Evolutionary conservation across 768 basidiomycete species (phyloP).

Genomic region (Kwoniella botswanensis): DNA sequence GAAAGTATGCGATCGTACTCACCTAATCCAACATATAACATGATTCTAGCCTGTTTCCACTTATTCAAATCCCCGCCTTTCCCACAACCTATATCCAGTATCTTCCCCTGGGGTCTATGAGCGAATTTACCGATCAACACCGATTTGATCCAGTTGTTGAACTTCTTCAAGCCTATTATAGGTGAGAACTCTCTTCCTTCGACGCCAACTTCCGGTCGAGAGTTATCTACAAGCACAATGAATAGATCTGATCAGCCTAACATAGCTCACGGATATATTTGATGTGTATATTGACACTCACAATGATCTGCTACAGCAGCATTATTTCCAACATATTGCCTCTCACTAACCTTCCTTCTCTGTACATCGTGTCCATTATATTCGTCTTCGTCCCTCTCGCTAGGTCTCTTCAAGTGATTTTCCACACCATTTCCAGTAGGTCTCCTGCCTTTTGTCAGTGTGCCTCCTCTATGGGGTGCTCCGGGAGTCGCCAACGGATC

Average conservation of each 20-base stretch:
- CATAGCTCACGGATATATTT: too few relatives aligned
- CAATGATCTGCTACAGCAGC: slow-evolving; percentile 50
- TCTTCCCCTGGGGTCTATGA: slow-evolving; percentile 74
- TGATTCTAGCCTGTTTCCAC: slow-evolving; percentile 85
- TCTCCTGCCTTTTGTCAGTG: slow-evolving; percentile 8
- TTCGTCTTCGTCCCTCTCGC: slow-evolving; percentile 28
- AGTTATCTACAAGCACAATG: slow-evolving; percentile 70
- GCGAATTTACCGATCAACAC: slow-evolving; percentile 91
- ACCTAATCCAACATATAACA: slow-evolving; percentile 83
- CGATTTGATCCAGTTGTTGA: slow-evolving; percentile 99
- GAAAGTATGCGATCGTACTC: slow-evolving; percentile 33
- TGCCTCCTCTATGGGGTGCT: not conserved
- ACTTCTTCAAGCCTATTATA: slow-evolving; percentile 94
- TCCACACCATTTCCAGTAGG: slow-evolving; percentile 15
- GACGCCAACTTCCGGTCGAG: slow-evolving; percentile 87
- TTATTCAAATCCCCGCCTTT: slow-evolving; percentile 97
- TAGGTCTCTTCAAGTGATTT: slow-evolving; percentile 23
- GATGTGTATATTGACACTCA: slow-evolving; percentile 24
- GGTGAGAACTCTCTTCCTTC: slow-evolving; percentile 83
- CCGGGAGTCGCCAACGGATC: slow-evolving; percentile 16
- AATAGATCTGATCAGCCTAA: slow-evolving; percentile 6
- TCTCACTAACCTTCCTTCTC: slow-evolving; percentile 42
- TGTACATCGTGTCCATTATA: slow-evolving; percentile 25
- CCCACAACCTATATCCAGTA: slow-evolving; percentile 97
- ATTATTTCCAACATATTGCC: slow-evolving; percentile 45